Conservation (phyloP, 306 rosid species). For the Phaseolus lunatus region DNA sequence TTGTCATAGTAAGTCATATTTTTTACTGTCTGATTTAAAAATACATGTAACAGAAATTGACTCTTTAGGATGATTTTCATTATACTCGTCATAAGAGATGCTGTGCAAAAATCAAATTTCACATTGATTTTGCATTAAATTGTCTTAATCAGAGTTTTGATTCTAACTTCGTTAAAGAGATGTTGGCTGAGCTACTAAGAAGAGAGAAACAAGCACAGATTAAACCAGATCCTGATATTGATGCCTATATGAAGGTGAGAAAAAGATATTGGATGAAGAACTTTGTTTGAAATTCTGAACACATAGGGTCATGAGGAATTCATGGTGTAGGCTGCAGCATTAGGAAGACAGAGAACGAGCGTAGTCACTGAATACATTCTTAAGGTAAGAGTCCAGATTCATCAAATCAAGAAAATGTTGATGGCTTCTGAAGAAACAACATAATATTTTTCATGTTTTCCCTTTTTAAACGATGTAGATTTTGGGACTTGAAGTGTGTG, state of each 20-base stretch:
- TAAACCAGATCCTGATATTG: conserved; percentile 90
- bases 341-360: conserved; percentile 74
- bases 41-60: too few relatives aligned
- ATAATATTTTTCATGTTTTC: background rate
- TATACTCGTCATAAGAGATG: too few relatives aligned
- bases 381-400: conserved; percentile 56
- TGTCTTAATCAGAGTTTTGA: conserved; percentile 33
- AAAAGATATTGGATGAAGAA: background rate
- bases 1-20: too few relatives aligned
- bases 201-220: conserved; percentile 81
- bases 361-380: conserved; percentile 79
- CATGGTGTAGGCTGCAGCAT: conserved; percentile 75
- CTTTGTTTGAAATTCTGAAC: background rate
- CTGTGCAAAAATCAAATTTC: too few relatives aligned
- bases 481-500: conserved; percentile 81
- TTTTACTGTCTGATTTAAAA: too few relatives aligned
- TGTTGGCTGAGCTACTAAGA: conserved; percentile 80
- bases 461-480: conserved; percentile 56
- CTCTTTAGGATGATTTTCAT: too few relatives aligned
- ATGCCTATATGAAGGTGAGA: conserved; percentile 85
- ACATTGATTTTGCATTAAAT: too few relatives aligned
- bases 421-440: background rate
- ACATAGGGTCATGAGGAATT: conserved; percentile 8
- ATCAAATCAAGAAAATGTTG: background rate
- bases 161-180: conserved; percentile 56